Base-by-base conservation (phyloP, 2,329 filamentous ascomycete species). In the Colletotrichum lindemuthianum region DNA sequence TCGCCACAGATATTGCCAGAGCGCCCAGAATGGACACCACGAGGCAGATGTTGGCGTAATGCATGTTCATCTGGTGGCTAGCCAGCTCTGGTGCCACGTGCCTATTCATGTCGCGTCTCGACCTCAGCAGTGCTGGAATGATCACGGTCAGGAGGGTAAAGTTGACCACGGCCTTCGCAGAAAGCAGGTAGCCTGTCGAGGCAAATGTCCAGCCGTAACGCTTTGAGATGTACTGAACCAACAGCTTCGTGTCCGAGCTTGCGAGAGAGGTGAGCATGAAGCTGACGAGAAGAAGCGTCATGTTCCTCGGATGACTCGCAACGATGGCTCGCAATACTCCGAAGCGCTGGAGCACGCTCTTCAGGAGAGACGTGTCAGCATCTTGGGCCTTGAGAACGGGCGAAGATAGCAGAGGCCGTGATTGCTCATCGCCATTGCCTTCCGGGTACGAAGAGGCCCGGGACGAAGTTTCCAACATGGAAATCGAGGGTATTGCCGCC, bases 211-310 rank as follows among this genome's bases (percentile, higher is more conserved):
- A 84, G 16, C 70, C 57, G 44, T 83, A 84, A 1, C 82, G 75
- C 65, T 78, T 82, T 0, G 82, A 84, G 66, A 84, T 83, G 67
- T 84, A 84, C 61, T 83, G 81, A 2, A 81, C 75, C 7, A 84
- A 74, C 0, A 84, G 75, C 60, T 83, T 84, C 13, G 82, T 84
- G 66, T 84, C 82, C 24, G 82, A 81, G 70, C 80, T 83, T 6
- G 82, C 82, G 13, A 84, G 75, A 11, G 82, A 80, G 1, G 81
- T 80, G 60, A 84, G 76, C 56, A 84, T 75, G 69, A 83, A 81
- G 68, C 78, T 78, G 51, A 75, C 52, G 1, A 84, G 76, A 2
- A 83, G 68, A 2, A 84, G 71, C 2, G 72, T 71, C 40, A 82
- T 76, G 69, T 82, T 84, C 6, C 73, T 73, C 2, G 79, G 75